Conservation (phyloP, 768 basidiomycete species). For the Multifurca ochricompacta region DNA sequence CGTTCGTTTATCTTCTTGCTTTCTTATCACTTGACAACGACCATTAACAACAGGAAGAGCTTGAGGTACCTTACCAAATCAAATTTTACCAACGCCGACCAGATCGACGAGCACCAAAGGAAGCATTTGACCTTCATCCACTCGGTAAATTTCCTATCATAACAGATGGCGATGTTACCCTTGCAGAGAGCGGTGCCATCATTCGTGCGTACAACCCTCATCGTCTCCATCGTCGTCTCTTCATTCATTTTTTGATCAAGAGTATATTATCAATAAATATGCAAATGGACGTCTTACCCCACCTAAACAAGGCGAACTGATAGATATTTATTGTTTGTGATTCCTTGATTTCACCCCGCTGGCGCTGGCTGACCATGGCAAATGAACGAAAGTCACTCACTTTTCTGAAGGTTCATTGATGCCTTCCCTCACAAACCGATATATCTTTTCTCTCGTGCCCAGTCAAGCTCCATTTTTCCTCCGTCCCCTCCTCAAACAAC, state of each 20-base stretch:
- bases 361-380: neutral
- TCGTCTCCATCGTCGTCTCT: neutral
- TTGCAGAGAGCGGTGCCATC: constrained; percentile 40
- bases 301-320: constrained; percentile 27
- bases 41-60: no score
- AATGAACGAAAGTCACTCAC: constrained; percentile 31
- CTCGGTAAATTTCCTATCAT: constrained; percentile 42
- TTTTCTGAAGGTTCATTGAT: constrained; percentile 37
- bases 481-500: constrained; percentile 27
- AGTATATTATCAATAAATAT: constrained; percentile 38
- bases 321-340: constrained; percentile 31
- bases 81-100: constrained; percentile 33
- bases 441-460: constrained; percentile 29
- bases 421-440: constrained; percentile 33
- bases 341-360: neutral
- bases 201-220: constrained; percentile 30
- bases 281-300: constrained; percentile 26
- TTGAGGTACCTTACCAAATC: constrained; percentile 38
- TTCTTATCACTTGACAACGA: no score
- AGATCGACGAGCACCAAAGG: constrained; percentile 30
- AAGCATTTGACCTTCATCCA: constrained; percentile 34
- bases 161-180: constrained; percentile 36
- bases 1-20: constrained; percentile 20
- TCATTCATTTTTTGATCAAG: constrained; percentile 18
- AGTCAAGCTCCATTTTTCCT: constrained; percentile 31